Percentiles rank a stretch among this genome's conserved stretches.
These are phyloP conservation scores for Pythium sp. DNA, from an alignment of 352 stramenopile genomes.

Conservation along the genomic window DNA sequence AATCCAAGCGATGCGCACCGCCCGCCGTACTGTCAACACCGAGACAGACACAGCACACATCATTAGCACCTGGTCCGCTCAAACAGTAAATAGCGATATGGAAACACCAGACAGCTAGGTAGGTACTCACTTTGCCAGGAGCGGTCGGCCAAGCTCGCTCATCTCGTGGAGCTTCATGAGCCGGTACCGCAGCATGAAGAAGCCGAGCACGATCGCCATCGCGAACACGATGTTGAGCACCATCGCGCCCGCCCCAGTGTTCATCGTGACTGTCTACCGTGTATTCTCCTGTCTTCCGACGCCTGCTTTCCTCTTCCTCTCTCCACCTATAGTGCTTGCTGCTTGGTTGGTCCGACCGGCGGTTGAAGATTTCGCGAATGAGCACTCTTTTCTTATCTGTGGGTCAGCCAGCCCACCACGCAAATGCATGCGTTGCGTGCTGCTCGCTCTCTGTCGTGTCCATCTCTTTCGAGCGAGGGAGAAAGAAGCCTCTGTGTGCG, in stretches of 20 bases:
- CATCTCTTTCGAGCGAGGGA: not conserved
- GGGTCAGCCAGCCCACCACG: too few relatives aligned
- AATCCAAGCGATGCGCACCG: slow-evolving; percentile 48
- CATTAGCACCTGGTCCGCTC: not conserved
- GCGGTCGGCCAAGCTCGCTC: slow-evolving; percentile 47
- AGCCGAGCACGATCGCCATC: slow-evolving; percentile 36
- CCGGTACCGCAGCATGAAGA: slow-evolving; percentile 51
- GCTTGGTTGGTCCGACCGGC: not conserved
- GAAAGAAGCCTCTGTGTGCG: not conserved
- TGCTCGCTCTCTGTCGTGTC: not conserved
- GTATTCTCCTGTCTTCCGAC: not conserved
- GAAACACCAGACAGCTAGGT: slow-evolving; percentile 15
- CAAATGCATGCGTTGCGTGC: not conserved
- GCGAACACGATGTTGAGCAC: slow-evolving; percentile 44
- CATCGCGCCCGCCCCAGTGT: slow-evolving; percentile 21
- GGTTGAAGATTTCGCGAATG: slow-evolving; percentile 1
- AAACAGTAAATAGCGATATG: not conserved
- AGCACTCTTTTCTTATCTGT: too few relatives aligned
- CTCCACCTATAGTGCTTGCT: not conserved
- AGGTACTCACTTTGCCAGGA: slow-evolving; percentile 51
- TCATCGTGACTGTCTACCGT: not conserved
- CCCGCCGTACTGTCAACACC: slow-evolving; percentile 19
- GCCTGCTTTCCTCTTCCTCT: not conserved
- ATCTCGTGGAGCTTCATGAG: slow-evolving; percentile 41
- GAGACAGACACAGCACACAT: slow-evolving; percentile 9